Base-by-base conservation (phyloP, 192 early-diverging fungal genomes). In the Backusella sp. region DNA sequence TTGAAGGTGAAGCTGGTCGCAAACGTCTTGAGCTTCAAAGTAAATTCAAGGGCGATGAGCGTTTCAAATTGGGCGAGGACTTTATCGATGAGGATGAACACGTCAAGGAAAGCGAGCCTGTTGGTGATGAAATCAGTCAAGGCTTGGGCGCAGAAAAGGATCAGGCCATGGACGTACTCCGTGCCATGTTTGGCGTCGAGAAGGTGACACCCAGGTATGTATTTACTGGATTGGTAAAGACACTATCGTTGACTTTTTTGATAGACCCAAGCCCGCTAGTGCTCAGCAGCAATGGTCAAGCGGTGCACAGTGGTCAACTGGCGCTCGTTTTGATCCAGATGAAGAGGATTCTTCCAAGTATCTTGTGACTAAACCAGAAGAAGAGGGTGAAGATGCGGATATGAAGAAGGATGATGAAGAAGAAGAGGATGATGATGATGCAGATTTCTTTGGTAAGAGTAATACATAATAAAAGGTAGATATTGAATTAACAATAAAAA, bases 301-400 rank as follows among this genome's bases (percentile, higher is more conserved):
- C 2, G 59, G 36, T 17, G 21, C 70, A 49, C 44, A 34, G 14
- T 83, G 82, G 82, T 49, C 75, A 6, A 62, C 77, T 36, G 77
- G 74, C 17, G 79, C 81, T 44, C 79, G 86, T n/a, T 88, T 82
- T 69, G 86, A 88, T 77, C 86, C 86, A 4, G 86, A 88, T 66
- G 85, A 80, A 6, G 85, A 79, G 0, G 79, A 79, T 44, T 56
- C 77, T 6, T 34, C 56, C 0, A 70, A 70, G 2, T 77, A 73
- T 44, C 36, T 75, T 15, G 70, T 72, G 6, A 6, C 59, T 14
- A 69, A 65, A 4, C 68, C 67, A 44, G 12, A 76, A 15, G 68
- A 41, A 46, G 30, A 32, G 34, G 66, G 69, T 37, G 15, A 17
- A 2, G 26, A 56, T 15, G 72, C 67, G 0, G 37, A 74, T 26